Evolutionary conservation across 805 yeast genomes (phyloP).

Genomic region (Nakazawaea anatomiae): DNA sequence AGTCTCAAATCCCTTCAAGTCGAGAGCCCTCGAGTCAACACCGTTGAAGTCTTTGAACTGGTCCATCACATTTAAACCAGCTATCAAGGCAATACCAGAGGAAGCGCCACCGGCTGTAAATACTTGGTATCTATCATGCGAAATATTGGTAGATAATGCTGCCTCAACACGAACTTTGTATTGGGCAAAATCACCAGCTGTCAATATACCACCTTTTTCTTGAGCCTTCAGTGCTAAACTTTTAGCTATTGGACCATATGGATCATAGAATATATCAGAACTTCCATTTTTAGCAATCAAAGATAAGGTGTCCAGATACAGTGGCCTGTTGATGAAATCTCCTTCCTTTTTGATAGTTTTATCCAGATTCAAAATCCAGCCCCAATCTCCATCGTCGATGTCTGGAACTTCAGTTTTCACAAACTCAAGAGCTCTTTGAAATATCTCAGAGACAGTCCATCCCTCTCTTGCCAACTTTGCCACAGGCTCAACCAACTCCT

Average conservation of each 20-base stretch:
- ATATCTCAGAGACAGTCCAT: constrained; percentile 43
- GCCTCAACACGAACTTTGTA: constrained; percentile 48
- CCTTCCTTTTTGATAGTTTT: constrained; percentile 38
- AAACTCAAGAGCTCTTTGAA: constrained; percentile 35
- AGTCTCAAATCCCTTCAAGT: constrained; percentile 40
- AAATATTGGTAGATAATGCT: constrained; percentile 34
- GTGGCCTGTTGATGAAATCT: constrained; percentile 54
- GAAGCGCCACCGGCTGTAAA: constrained; percentile 68
- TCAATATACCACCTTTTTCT: constrained; percentile 61
- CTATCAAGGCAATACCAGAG: constrained; percentile 74
- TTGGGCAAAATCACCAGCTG: constrained; percentile 55
- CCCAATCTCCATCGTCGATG: constrained; percentile 43
- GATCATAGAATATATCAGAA: constrained; percentile 75
- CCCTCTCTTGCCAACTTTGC: constrained; percentile 60
- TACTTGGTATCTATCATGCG: constrained; percentile 24
- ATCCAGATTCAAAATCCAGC: constrained; percentile 37
- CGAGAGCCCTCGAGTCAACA: constrained; percentile 23
- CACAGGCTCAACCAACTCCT: constrained; percentile 69
- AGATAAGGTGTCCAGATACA: constrained; percentile 61
- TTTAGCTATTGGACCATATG: constrained; percentile 66
- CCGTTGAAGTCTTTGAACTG: constrained; percentile 29
- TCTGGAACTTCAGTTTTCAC: constrained; percentile 27
- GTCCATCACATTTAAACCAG: constrained; percentile 67
- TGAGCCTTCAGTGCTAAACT: constrained; percentile 45
- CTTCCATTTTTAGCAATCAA: constrained; percentile 73